Evolutionary conservation across 768 basidiomycete genomes (phyloP), one percentile per base, ranked within the genome.

Genomic region (Mycena albidolilacea): DNA sequence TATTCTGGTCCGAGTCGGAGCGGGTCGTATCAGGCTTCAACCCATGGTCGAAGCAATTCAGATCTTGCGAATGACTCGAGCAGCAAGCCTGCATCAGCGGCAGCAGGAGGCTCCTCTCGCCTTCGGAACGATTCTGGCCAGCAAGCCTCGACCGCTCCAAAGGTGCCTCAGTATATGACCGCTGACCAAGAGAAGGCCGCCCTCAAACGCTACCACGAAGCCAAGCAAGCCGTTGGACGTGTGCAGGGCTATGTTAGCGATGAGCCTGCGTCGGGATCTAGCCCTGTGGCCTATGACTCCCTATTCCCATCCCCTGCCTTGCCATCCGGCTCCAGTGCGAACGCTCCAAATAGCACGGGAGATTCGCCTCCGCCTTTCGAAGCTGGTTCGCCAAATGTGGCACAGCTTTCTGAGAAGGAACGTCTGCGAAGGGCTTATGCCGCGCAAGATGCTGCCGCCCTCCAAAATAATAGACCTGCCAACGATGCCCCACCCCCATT

Each of bases 141-240:
- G 38, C 60, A 74, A 35, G 73, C 83, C 23, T 54, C 52, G 23
- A 14, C 52, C 43, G 35, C 78, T 23, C 64, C 64, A 68, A 64
- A 79, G 10, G 78, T 85, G 5, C 88, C 90, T 39, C 86, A 87
- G 39, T 93, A 90, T 76, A 81, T 83, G 43, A 89, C 90, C 21
- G 93, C 93, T 0, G 91, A 90, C 72, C 88, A 93, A 78, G 94
- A 95, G 81, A 95, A 95, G 78, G 92, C 89, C 3, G 91, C 91
- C 30, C 78, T 95, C 67, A 85, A 79, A 74, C 84, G 90, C 70
- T 95, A 93, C 78, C 86, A 92, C 39, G 89, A 93, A 63, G 94
- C 94, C 0, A 93, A 90, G 78, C 84, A 84, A 59, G 93, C 94
- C 7, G 93, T 94, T 17, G 89, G 90, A 54, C 86, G 89, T 21